phyloP scores from a whole-genome alignment of 2,329 filamentous ascomycete genomes.

The Westerdykella aurantiaca region DNA sequence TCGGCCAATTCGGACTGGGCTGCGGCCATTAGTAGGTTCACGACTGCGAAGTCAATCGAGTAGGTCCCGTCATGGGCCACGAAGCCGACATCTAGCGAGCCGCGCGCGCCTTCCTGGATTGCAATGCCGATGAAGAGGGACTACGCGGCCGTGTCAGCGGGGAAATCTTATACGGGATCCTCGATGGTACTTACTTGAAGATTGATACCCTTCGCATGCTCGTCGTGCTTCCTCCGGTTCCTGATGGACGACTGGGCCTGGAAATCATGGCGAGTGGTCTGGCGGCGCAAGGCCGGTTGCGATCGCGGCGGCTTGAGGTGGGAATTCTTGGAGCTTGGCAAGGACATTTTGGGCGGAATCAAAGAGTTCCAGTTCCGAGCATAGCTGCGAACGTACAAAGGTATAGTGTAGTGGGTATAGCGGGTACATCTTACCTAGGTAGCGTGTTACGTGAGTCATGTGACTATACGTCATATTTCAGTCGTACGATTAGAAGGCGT shows the following conservation, averaged over 20 bases:
- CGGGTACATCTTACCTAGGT: too few relatives aligned
- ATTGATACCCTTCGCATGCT: conserved; percentile 10
- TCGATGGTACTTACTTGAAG: conserved; percentile 11
- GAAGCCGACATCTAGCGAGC: conserved; percentile 49
- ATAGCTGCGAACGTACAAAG: too few relatives aligned
- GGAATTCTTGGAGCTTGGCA: not conserved
- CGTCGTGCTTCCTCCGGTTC: conserved; percentile 12
- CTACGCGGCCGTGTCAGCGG: conserved; percentile 8
- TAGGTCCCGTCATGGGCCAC: conserved; percentile 71
- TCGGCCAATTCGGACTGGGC: conserved; percentile 1
- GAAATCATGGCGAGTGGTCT: conserved; percentile 21
- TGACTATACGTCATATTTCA: too few relatives aligned
- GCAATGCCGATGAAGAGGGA: conserved; percentile 58
- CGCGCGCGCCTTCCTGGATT: conserved; percentile 47
- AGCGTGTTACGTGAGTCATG: too few relatives aligned
- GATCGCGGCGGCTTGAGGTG: not conserved
- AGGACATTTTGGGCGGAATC: not conserved
- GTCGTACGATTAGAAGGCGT: too few relatives aligned
- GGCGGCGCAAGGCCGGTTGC: conserved; percentile 12
- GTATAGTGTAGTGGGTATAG: too few relatives aligned
- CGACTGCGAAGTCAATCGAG: conserved; percentile 63
- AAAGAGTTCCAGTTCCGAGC: not conserved
- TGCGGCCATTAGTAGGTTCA: not conserved
- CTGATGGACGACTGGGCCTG: conserved; percentile 20
- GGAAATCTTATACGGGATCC: not conserved